These are phyloP conservation scores for Vigna angularis DNA, from an alignment of 306 rosid species.

Conservation along the genomic window DNA sequence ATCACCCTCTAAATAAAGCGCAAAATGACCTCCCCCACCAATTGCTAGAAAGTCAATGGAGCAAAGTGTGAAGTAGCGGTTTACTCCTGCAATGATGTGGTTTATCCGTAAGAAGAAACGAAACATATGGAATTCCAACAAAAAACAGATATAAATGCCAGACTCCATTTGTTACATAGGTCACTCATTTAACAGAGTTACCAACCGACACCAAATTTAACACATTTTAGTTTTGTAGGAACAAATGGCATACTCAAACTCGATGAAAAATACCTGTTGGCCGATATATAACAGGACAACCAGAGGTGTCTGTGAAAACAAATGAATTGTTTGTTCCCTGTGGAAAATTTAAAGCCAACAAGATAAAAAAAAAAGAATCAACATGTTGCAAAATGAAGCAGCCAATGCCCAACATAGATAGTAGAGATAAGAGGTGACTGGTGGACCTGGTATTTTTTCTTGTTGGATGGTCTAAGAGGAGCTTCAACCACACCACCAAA, in stretches of 20 bases:
- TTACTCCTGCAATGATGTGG: slow-evolving; percentile 66
- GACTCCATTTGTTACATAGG: too few species aligned
- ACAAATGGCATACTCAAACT: neutral
- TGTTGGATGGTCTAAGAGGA: slow-evolving; percentile 75
- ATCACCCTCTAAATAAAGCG: slow-evolving; percentile 87
- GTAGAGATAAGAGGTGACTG: slow-evolving; percentile 13
- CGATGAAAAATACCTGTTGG: slow-evolving; percentile 74
- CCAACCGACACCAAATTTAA: too few species aligned
- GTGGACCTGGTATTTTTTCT: slow-evolving; percentile 86
- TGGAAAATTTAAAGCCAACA: slow-evolving; percentile 45
- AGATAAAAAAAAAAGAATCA: slow-evolving; percentile 9
- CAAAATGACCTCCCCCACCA: slow-evolving; percentile 94
- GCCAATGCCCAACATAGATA: neutral
- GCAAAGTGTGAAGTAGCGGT: slow-evolving; percentile 92
- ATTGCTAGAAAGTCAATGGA: slow-evolving; percentile 73
- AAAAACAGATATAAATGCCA: slow-evolving; percentile 3
- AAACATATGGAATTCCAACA: slow-evolving; percentile 33
- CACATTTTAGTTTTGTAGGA: too few species aligned
- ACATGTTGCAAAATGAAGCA: slow-evolving; percentile 34
- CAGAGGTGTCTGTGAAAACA: slow-evolving; percentile 80
- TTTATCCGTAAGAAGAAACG: slow-evolving; percentile 37
- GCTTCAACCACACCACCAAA: slow-evolving; percentile 97
- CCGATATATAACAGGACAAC: slow-evolving; percentile 73
- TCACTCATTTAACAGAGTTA: too few species aligned
- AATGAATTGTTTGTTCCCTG: slow-evolving; percentile 92